Conservation (phyloP, 352 stramenopile species). For the Sclerospora graminicola region DNA sequence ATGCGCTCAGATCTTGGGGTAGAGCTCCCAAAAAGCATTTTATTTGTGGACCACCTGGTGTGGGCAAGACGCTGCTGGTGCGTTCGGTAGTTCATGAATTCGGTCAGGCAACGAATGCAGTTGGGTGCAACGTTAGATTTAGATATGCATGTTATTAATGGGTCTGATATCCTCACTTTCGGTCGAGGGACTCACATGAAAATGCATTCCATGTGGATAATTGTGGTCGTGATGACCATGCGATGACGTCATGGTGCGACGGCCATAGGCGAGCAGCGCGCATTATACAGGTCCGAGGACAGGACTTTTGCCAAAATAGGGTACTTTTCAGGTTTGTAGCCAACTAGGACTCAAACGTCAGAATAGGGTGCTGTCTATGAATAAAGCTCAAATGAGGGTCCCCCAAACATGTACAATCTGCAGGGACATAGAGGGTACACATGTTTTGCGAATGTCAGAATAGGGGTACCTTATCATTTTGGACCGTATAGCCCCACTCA, state of each 20-base stretch:
- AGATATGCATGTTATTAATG: slow-evolving; percentile 65
- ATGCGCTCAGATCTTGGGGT: slow-evolving; percentile 30
- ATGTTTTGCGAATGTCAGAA: too few species aligned
- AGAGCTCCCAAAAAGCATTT: slow-evolving; percentile 58
- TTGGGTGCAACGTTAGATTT: slow-evolving; percentile 19
- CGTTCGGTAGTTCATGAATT: slow-evolving; percentile 55
- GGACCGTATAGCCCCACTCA: too few species aligned
- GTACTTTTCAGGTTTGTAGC: too few species aligned
- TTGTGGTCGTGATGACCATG: slow-evolving; percentile 37
- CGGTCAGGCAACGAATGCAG: slow-evolving; percentile 18
- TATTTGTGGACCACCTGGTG: slow-evolving; percentile 71
- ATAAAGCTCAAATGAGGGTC: too few species aligned
- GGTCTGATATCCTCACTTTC: slow-evolving; percentile 69
- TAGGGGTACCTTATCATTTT: too few species aligned
- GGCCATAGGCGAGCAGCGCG: slow-evolving; percentile 26
- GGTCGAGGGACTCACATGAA: slow-evolving; percentile 79
- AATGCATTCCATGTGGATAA: slow-evolving; percentile 83
- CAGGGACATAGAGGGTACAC: too few species aligned
- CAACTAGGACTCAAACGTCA: too few species aligned
- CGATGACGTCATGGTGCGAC: slow-evolving; percentile 49
- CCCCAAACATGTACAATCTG: too few species aligned
- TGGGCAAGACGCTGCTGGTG: slow-evolving; percentile 77
- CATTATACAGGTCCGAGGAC: too few species aligned
- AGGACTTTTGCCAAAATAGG: too few species aligned
- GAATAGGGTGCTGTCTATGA: too few species aligned